These are phyloP conservation scores for Adiantum capillusveneris DNA, from an alignment of 75 land plant species.

Conservation along the genomic window DNA sequence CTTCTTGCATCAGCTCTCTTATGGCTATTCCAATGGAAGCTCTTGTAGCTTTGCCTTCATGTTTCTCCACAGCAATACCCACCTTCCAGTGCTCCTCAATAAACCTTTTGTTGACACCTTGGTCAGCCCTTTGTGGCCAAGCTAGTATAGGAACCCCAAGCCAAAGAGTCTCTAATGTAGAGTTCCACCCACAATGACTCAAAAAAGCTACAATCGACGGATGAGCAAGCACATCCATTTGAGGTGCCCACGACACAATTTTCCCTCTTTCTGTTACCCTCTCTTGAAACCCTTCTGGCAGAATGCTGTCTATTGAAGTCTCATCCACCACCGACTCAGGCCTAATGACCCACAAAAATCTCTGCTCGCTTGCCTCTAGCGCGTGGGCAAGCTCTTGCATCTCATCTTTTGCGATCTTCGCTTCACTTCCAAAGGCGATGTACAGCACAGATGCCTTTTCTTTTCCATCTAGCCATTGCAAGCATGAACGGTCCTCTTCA, in stretches of 20 bases:
- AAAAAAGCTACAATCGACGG: neutral
- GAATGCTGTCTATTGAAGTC: neutral
- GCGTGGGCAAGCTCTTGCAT: constrained; percentile 11
- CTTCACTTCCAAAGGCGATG: constrained; percentile 23
- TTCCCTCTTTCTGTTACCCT: neutral
- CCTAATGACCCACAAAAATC: constrained; percentile 23
- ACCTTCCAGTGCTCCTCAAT: neutral
- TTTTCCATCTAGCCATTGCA: constrained; percentile 13
- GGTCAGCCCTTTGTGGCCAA: constrained; percentile 4
- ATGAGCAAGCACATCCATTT: neutral
- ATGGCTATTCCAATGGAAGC: neutral
- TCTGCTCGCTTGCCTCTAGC: constrained; percentile 8
- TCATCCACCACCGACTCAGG: constrained; percentile 1
- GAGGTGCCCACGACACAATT: constrained; percentile 3
- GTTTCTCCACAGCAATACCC: neutral
- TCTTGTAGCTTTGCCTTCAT: constrained; percentile 1
- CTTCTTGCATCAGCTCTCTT: neutral
- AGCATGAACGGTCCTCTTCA: constrained; percentile 5
- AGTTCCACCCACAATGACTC: neutral
- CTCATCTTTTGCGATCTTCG: constrained; percentile 7
- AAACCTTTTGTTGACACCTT: neutral
- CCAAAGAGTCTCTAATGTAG: neutral
- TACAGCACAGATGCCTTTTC: constrained; percentile 10
- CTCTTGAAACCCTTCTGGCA: neutral
- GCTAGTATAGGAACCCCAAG: neutral